Base-by-base conservation (phyloP, 2,329 filamentous ascomycete species). In the Fusarium sp. region DNA sequence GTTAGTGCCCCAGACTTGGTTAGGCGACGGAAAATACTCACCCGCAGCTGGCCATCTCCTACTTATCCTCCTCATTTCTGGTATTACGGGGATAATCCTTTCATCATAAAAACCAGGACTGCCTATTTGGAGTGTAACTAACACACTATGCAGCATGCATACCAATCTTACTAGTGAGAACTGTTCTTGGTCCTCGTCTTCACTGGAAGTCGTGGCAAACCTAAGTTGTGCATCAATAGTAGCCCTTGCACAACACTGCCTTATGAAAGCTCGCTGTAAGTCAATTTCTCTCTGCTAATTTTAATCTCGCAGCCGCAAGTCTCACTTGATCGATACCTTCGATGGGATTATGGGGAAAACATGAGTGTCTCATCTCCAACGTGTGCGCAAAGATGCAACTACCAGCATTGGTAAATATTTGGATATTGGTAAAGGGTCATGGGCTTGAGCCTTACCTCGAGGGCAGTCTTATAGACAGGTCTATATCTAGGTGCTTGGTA, bases 181-280 rank as follows among this genome's bases (percentile, higher is more conserved):
- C 19, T 16, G 0, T n/a, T 29, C 11, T 21, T 46, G 27, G 19
- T 31, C 6, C 2, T 29, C 19, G 5, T 48, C 0, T 29, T 8
- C 12, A 6, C 27, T 3, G 2, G 19, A 29, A 29, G 0, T n/a
- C 0, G 14, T n/a, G 4, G 27, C 4, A 48, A 48, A 48, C 14
- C 10, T 11, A 10, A 3, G 1, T 10, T 3, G 0, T 11, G 27
- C 45, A 0, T 3, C 4, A 31, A 11, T 0, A n/a, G 5, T 0
- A 16, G 14, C 19, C 45, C 10, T 31, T 0, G 4, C 27, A 15
- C 27, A 3, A n/a, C 19, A 46, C 19, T 3, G 3, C 7, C 21
- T 21, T 3, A 3, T 3, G 29, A 49, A 23, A 3, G 10, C 7
- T 42, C 39, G 39, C 21, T n/a, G 12, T 3, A 10, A 1, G 37